Evolutionary conservation across 805 yeast genomes (phyloP).

Genomic region (Cyberlindnera samutprakarnensis): DNA sequence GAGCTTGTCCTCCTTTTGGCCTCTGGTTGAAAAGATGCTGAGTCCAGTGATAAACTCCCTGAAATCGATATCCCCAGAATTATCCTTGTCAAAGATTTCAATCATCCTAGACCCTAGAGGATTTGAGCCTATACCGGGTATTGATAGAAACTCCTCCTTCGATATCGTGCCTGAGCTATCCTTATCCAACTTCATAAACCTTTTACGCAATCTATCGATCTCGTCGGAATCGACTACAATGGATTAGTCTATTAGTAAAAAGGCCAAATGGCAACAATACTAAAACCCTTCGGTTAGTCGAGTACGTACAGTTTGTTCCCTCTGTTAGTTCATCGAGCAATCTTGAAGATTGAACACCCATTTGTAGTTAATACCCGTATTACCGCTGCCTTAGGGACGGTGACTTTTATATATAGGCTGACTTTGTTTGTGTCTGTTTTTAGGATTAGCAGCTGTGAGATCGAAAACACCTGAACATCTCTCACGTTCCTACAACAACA

Average conservation of each 20-base stretch:
- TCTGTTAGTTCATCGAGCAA: slow-evolving; percentile 64
- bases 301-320: slow-evolving; percentile 66
- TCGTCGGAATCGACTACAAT: slow-evolving; percentile 78
- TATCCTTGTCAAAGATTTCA: slow-evolving; percentile 91
- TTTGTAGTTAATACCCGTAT: slow-evolving; percentile 1
- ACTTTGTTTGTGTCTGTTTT: neutral
- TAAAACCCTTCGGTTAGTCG: no score
- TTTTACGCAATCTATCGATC: slow-evolving; percentile 79
- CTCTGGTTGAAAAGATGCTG: slow-evolving; percentile 81
- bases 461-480: neutral
- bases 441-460: neutral
- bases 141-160: slow-evolving; percentile 79
- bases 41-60: slow-evolving; percentile 87
- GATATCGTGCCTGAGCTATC: slow-evolving; percentile 92
- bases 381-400: neutral
- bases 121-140: slow-evolving; percentile 87
- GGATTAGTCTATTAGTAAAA: neutral
- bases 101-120: slow-evolving; percentile 86
- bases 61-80: slow-evolving; percentile 89
- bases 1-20: slow-evolving; percentile 73
- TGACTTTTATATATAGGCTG: neutral
- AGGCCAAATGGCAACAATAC: no score
- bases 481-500: neutral
- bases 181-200: slow-evolving; percentile 92
- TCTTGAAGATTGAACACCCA: slow-evolving; percentile 58